Conservation (phyloP, 2,329 filamentous ascomycete genomes). For the Penicillium crustosum region DNA sequence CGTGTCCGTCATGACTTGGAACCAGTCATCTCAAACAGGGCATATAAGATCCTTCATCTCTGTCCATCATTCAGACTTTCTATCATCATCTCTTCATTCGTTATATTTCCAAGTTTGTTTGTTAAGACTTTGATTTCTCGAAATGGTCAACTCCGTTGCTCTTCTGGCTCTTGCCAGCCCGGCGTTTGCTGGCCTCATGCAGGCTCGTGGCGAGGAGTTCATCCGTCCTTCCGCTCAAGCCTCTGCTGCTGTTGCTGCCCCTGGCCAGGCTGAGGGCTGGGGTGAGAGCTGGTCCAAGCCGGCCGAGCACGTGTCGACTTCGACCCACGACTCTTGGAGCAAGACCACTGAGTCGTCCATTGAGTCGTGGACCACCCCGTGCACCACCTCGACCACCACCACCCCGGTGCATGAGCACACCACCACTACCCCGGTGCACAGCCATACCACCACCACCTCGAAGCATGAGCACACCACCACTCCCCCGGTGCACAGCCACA, state of each 20-base stretch:
- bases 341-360: slow-evolving; percentile 9
- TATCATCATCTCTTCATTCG: slow-evolving; percentile 21
- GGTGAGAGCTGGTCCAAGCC: slow-evolving; percentile 14
- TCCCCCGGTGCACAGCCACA: slow-evolving; percentile 1
- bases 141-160: slow-evolving; percentile 40
- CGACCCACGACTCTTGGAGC: slow-evolving; percentile 5
- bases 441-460: not conserved
- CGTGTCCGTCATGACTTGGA: slow-evolving; percentile 20
- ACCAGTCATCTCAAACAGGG: slow-evolving; percentile 3
- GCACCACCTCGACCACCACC: slow-evolving; percentile 2
- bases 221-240: slow-evolving; percentile 7
- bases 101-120: slow-evolving; percentile 21
- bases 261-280: slow-evolving; percentile 4
- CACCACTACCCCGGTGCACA: not conserved
- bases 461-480: slow-evolving; percentile 3
- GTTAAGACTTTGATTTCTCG: slow-evolving; percentile 23
- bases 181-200: slow-evolving; percentile 37
- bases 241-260: slow-evolving; percentile 5
- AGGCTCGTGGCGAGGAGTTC: slow-evolving; percentile 23
- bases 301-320: slow-evolving; percentile 2
- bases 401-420: not conserved
- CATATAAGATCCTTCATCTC: slow-evolving; percentile 30
- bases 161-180: slow-evolving; percentile 39
- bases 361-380: slow-evolving; percentile 11
- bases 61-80: slow-evolving; percentile 7